These are phyloP conservation scores for Punica granatum DNA, from an alignment of 345 rosid genomes.

Conservation along the genomic window DNA sequence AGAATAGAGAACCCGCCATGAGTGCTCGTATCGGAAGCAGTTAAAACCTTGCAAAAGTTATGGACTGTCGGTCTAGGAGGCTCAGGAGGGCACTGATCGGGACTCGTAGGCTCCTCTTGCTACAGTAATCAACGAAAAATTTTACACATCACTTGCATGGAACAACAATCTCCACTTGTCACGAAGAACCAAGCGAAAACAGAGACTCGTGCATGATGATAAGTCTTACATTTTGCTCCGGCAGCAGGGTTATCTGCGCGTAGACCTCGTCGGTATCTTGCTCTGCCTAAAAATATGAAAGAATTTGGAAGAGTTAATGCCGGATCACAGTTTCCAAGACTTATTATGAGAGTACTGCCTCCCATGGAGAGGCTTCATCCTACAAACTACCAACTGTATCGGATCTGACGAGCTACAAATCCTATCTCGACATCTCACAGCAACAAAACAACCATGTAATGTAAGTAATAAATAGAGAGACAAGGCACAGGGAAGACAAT, in stretches of 20 bases:
- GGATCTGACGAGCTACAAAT: background rate
- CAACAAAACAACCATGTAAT: background rate
- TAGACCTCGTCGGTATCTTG: conserved; percentile 93
- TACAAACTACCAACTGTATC: background rate
- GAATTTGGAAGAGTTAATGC: conserved; percentile 7
- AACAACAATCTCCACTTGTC: background rate
- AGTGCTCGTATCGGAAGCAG: conserved; percentile 97
- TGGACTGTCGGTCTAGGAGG: conserved; percentile 39
- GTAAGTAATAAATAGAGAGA: background rate
- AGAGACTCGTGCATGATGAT: conserved; percentile 2
- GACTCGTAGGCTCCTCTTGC: conserved; percentile 55
- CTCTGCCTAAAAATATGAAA: conserved; percentile 55
- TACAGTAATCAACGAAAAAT: conserved; percentile 14
- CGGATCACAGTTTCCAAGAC: conserved; percentile 1
- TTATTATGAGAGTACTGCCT: background rate
- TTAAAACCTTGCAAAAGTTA: conserved; percentile 77
- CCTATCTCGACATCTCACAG: background rate
- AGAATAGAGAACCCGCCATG: conserved; percentile 97
- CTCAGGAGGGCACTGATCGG: conserved; percentile 42
- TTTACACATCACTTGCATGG: background rate
- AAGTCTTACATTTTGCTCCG: conserved; percentile 52
- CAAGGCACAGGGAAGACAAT: background rate
- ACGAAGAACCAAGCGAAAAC: background rate
- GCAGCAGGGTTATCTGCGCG: conserved; percentile 77
- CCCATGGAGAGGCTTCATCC: no score